A percentile compares a stretch with the other conserved stretches of the same genome.
phyloP scores from a whole-genome alignment of 345 rosid genomes.

The Lepidium africanum region DNA sequence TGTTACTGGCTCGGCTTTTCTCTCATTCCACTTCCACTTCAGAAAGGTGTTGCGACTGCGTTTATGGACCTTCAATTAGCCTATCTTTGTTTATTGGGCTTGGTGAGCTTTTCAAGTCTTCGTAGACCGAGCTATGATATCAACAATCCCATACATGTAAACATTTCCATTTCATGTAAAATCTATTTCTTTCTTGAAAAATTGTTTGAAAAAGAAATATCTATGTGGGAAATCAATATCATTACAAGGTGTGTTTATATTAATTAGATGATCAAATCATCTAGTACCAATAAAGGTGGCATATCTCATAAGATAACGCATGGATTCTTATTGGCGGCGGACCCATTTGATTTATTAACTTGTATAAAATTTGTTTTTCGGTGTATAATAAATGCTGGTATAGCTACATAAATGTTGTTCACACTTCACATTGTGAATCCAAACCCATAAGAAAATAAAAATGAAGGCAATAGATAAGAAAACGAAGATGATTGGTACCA shows the following conservation, averaged over 20 bases:
- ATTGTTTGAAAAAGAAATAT: background rate
- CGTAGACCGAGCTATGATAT: no score
- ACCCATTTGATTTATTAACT: conserved; percentile 1
- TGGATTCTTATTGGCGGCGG: background rate
- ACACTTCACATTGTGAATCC: background rate
- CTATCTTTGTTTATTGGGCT: no score
- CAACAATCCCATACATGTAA: no score
- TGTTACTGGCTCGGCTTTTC: no score
- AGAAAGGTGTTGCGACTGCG: no score
- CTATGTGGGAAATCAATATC: background rate
- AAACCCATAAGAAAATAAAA: background rate
- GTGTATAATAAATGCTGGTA: conserved; percentile 3
- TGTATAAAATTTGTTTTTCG: background rate
- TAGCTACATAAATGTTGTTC: background rate
- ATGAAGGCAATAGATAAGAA: background rate
- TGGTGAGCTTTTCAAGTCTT: no score
- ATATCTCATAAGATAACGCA: background rate
- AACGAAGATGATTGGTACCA: background rate
- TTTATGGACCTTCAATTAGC: no score
- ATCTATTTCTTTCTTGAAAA: background rate
- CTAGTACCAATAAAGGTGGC: background rate
- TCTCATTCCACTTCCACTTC: no score
- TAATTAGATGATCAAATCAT: conserved; percentile 5
- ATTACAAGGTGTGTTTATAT: background rate
- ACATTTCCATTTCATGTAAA: background rate